Conservation (phyloP, 306 rosid species). For the Bauhinia variegata region DNA sequence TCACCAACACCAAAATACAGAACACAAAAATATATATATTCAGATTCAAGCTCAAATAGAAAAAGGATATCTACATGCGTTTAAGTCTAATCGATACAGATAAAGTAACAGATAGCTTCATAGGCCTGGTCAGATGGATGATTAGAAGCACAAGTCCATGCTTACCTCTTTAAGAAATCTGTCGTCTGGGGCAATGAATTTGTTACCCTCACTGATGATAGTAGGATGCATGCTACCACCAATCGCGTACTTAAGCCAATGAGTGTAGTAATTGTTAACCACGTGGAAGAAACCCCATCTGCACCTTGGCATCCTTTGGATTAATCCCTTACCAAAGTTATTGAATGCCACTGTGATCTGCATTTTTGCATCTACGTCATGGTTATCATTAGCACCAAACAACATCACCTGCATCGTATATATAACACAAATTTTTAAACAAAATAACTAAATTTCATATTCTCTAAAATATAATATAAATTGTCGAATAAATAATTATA, state of each 20-base stretch:
- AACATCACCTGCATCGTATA: conserved; percentile 65
- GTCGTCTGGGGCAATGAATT: conserved; percentile 60
- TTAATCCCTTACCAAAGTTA: conserved; percentile 69
- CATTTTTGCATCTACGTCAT: conserved; percentile 52
- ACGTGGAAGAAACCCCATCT: conserved; percentile 72
- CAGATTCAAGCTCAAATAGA: too few relatives aligned
- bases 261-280: conserved; percentile 82
- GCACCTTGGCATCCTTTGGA: conserved; percentile 81
- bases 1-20: not conserved
- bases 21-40: too few relatives aligned
- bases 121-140: too few relatives aligned
- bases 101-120: too few relatives aligned
- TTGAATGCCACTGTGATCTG: conserved; percentile 85
- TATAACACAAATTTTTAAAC: too few relatives aligned
- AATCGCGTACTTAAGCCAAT: conserved; percentile 87
- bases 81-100: too few relatives aligned
- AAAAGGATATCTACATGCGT: too few relatives aligned
- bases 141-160: too few relatives aligned
- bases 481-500: too few relatives aligned
- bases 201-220: conserved; percentile 76
- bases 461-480: too few relatives aligned
- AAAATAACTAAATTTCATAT: too few relatives aligned
- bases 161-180: conserved; percentile 58
- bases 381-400: conserved; percentile 64
- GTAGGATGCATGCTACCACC: conserved; percentile 80